Percentiles rank a stretch among this genome's conserved stretches.
Conservation (phyloP, 306 rosid genomes). For the Purshia tridentata region DNA sequence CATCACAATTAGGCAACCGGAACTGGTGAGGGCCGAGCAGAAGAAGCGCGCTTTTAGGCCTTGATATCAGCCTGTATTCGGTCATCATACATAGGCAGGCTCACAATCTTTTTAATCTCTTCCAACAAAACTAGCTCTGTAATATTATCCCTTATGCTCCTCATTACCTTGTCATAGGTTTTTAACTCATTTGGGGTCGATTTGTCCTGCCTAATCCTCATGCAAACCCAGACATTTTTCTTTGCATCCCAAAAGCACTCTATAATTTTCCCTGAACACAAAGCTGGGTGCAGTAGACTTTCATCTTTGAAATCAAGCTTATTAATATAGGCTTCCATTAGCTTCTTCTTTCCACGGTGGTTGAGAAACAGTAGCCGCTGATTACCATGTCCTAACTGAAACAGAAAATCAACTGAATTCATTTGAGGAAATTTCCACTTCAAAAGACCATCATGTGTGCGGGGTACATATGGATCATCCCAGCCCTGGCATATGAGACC, state of each 20-base stretch:
- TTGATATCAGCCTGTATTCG: constrained; percentile 72
- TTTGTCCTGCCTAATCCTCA: constrained; percentile 74
- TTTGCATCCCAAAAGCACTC: constrained; percentile 78
- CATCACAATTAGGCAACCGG: too few species aligned
- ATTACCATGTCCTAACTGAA: constrained; percentile 64
- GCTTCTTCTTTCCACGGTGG: constrained; percentile 86
- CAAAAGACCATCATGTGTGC: constrained; percentile 94
- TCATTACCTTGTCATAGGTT: constrained; percentile 85
- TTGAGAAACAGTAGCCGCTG: constrained; percentile 55
- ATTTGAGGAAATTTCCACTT: constrained; percentile 86
- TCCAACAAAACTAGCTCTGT: constrained; percentile 72
- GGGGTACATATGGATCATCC: constrained; percentile 93
- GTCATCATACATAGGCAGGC: constrained; percentile 91
- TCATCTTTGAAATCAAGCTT: constrained; percentile 73
- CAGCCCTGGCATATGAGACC: constrained; percentile 99
- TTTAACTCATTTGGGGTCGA: constrained; percentile 78
- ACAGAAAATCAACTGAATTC: constrained; percentile 87
- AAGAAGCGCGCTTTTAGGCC: constrained; percentile 32
- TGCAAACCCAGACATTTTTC: constrained; percentile 57
- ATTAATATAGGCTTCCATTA: constrained; percentile 56
- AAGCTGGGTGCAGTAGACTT: constrained; percentile 64
- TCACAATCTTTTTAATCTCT: constrained; percentile 71
- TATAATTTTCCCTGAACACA: constrained; percentile 67
- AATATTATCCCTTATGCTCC: constrained; percentile 84
- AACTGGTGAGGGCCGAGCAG: neutral